These are phyloP conservation scores for Nakataea oryzae DNA, from an alignment of 2,329 filamentous ascomycete genomes.

Conservation along the genomic window DNA sequence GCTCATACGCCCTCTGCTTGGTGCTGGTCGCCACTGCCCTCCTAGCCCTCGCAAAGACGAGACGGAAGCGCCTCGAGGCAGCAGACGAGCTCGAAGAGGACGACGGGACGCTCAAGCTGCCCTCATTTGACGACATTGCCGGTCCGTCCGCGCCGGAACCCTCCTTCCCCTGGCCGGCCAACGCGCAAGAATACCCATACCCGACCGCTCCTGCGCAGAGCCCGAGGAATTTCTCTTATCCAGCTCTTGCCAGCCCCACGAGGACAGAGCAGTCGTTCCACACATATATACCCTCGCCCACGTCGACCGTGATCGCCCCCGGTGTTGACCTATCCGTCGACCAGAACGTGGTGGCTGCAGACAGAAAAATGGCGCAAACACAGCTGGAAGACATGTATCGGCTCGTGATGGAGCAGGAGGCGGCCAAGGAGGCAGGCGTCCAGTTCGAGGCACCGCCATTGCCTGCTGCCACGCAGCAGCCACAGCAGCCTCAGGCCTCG, in stretches of 20 bases:
- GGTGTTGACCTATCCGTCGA: slow-evolving; percentile 66
- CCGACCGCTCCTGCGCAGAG: slow-evolving; percentile 15
- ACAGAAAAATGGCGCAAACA: slow-evolving; percentile 64
- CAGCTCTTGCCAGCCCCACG: slow-evolving; percentile 29
- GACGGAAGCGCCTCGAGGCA: slow-evolving; percentile 38
- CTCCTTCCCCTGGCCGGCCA: not conserved
- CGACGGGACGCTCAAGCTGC: slow-evolving; percentile 8
- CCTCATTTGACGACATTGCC: slow-evolving; percentile 6
- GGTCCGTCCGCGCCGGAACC: not conserved
- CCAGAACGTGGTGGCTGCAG: slow-evolving; percentile 61
- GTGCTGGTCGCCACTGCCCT: slow-evolving; percentile 61
- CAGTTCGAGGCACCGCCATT: slow-evolving; percentile 32
- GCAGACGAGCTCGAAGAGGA: slow-evolving; percentile 38
- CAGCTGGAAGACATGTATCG: slow-evolving; percentile 88
- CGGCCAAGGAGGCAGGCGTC: slow-evolving; percentile 48
- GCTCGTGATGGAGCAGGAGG: slow-evolving; percentile 84
- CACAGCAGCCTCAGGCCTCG: slow-evolving; percentile 10
- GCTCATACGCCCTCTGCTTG: slow-evolving; percentile 70
- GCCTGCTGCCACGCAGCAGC: slow-evolving; percentile 15
- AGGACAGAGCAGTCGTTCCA: slow-evolving; percentile 18
- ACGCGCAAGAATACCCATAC: not conserved
- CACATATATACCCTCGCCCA: slow-evolving; percentile 31
- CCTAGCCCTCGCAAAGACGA: slow-evolving; percentile 46
- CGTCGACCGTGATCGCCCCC: slow-evolving; percentile 36
- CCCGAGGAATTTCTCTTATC: slow-evolving; percentile 39